Conservation (phyloP, 768 basidiomycete genomes). For the Candolleomyces efflorescens region DNA sequence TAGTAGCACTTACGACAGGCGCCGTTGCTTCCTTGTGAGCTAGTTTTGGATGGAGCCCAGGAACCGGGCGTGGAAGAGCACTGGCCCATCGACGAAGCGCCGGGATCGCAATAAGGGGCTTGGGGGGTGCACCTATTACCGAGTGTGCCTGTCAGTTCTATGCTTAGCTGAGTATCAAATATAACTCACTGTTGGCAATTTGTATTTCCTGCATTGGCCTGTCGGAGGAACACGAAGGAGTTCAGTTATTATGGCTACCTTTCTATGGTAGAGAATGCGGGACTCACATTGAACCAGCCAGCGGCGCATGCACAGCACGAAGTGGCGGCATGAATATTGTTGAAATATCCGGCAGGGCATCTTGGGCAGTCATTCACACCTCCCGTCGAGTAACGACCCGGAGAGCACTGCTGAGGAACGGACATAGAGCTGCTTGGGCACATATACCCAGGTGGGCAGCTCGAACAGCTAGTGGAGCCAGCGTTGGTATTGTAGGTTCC, state of each 20-base stretch:
- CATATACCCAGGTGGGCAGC: constrained; percentile 17
- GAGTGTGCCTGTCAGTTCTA: not conserved
- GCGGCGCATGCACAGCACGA: constrained; percentile 23
- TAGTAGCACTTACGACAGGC: constrained; percentile 17
- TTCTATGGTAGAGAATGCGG: not conserved
- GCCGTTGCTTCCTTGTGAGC: constrained; percentile 11
- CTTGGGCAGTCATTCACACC: constrained; percentile 14
- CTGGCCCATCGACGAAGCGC: constrained; percentile 11
- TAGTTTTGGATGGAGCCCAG: constrained; percentile 13
- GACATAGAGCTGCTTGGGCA: constrained; percentile 18
- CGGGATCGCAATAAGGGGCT: constrained; percentile 21
- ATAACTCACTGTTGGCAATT: constrained; percentile 19
- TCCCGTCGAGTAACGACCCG: constrained; percentile 22
- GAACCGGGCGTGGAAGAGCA: constrained; percentile 16
- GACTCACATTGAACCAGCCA: constrained; percentile 22
- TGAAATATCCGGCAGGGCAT: constrained; percentile 22
- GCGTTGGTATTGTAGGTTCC: constrained; percentile 7
- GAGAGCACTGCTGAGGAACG: constrained; percentile 19
- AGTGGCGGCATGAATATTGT: constrained; percentile 21
- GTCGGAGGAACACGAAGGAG: not conserved
- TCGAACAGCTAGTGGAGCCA: constrained; percentile 9
- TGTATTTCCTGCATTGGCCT: constrained; percentile 17
- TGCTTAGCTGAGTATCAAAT: not conserved
- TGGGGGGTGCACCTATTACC: constrained; percentile 18
- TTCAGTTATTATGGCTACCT: not conserved